Conservation (phyloP, 306 rosid genomes). For the Spatholobus suberectus region DNA sequence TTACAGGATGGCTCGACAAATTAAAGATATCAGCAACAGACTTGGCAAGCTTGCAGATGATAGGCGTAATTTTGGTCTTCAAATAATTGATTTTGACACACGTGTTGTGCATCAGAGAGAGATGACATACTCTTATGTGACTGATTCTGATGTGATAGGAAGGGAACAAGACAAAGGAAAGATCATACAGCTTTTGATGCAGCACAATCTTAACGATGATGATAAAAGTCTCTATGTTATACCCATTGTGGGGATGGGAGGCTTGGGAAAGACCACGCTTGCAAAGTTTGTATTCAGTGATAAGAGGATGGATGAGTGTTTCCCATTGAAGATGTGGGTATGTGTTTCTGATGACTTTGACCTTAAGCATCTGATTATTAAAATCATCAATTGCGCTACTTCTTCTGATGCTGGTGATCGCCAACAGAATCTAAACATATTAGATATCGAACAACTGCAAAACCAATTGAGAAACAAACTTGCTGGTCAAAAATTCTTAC, state of each 20-base stretch:
- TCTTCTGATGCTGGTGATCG: background rate
- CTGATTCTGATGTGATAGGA: conserved; percentile 39
- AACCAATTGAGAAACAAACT: background rate
- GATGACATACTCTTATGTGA: conserved; percentile 20
- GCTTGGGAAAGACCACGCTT: conserved; percentile 41
- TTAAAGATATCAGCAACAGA: background rate
- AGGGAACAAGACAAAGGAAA: conserved; percentile 14
- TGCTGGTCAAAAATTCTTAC: conserved; percentile 29
- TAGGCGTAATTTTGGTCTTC: background rate
- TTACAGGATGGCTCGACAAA: background rate
- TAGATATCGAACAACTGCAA: background rate
- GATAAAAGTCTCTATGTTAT: background rate
- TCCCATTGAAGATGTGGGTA: conserved; percentile 34
- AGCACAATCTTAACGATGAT: background rate
- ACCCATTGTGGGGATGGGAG: conserved; percentile 39
- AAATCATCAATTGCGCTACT: background rate
- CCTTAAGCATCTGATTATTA: background rate
- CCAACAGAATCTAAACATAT: background rate
- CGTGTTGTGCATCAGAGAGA: background rate
- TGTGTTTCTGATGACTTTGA: conserved; percentile 33
- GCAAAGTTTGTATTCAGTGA: conserved; percentile 32
- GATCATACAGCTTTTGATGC: conserved; percentile 13
- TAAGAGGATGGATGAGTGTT: background rate
- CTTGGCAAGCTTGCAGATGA: conserved; percentile 15
- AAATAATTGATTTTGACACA: background rate